Evolutionary conservation across 805 yeast genomes (phyloP).

Genomic region (Starmerella stigmatis): DNA sequence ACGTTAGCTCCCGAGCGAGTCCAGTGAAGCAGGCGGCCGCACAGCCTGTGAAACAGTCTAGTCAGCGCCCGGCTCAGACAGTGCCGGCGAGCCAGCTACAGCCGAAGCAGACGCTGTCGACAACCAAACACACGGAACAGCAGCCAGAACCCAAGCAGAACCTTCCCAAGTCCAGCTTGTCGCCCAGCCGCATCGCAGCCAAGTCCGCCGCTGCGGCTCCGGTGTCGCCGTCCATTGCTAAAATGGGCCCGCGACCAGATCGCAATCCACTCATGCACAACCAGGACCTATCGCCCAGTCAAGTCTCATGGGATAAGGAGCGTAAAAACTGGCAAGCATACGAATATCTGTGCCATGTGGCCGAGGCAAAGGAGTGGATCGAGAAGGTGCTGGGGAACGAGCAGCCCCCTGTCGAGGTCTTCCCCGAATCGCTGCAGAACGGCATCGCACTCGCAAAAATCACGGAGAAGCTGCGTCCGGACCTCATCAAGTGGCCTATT

Average conservation of each 20-base stretch:
- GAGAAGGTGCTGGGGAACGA: slow-evolving; percentile 49
- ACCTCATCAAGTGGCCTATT: slow-evolving; percentile 40
- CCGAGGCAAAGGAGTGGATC: slow-evolving; percentile 75
- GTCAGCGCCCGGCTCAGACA: background rate
- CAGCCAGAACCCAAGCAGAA: background rate
- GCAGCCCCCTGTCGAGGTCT: slow-evolving; percentile 46
- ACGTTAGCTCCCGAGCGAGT: too few species aligned
- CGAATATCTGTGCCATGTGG: slow-evolving; percentile 70
- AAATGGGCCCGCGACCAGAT: slow-evolving; percentile 21
- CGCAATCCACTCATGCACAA: slow-evolving; percentile 30
- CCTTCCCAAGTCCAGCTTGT: background rate
- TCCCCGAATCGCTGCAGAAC: slow-evolving; percentile 61
- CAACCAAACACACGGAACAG: background rate
- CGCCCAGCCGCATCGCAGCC: background rate
- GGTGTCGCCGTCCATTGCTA: background rate
- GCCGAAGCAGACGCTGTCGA: background rate
- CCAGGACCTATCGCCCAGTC: slow-evolving; percentile 26
- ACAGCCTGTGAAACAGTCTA: background rate
- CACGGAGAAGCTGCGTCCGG: slow-evolving; percentile 61
- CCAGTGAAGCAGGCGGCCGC: too few species aligned
- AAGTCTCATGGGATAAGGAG: slow-evolving; percentile 31
- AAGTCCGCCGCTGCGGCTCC: background rate
- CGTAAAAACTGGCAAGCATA: slow-evolving; percentile 44
- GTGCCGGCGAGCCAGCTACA: background rate
- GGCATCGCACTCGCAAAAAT: slow-evolving; percentile 80